Evolutionary conservation across 257 asterid genomes (phyloP).

Genomic region (Craterostigma plantagineum): DNA sequence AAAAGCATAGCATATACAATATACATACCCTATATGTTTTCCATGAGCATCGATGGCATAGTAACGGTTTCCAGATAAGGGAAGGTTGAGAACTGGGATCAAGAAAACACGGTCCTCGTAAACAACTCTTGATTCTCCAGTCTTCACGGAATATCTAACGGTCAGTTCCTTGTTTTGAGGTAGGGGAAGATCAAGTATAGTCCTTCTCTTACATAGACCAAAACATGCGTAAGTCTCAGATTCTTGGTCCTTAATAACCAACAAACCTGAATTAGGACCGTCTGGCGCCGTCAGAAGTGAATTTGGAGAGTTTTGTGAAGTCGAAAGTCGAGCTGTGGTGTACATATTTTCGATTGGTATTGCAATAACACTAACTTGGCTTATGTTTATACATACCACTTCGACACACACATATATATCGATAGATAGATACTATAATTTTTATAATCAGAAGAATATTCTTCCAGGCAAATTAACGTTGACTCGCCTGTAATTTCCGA

Average conservation of each 20-base stretch:
- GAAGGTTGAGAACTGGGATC: slow-evolving; percentile 36
- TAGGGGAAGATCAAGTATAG: slow-evolving; percentile 24
- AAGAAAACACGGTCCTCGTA: slow-evolving; percentile 14
- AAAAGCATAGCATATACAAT: no score
- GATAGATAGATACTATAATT: no score
- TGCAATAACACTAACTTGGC: no score
- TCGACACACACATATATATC: no score
- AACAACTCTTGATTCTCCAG: background rate
- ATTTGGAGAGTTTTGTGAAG: slow-evolving; percentile 11
- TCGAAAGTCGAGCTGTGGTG: background rate
- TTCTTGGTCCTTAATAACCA: slow-evolving; percentile 51
- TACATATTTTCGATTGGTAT: background rate
- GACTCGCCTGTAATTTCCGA: no score
- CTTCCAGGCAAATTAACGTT: no score
- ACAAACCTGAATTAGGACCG: slow-evolving; percentile 49
- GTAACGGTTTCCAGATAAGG: slow-evolving; percentile 33
- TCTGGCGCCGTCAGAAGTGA: slow-evolving; percentile 15
- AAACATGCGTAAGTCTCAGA: slow-evolving; percentile 32
- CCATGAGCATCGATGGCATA: slow-evolving; percentile 35
- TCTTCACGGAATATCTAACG: slow-evolving; percentile 2
- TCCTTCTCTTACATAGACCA: slow-evolving; percentile 26
- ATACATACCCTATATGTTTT: slow-evolving; percentile 36
- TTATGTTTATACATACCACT: no score
- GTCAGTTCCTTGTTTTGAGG: slow-evolving; percentile 45
- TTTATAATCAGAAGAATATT: no score